These are phyloP conservation scores for Penicillium lividum DNA, from an alignment of 495 filamentous ascomycete species.

Conservation along the genomic window DNA sequence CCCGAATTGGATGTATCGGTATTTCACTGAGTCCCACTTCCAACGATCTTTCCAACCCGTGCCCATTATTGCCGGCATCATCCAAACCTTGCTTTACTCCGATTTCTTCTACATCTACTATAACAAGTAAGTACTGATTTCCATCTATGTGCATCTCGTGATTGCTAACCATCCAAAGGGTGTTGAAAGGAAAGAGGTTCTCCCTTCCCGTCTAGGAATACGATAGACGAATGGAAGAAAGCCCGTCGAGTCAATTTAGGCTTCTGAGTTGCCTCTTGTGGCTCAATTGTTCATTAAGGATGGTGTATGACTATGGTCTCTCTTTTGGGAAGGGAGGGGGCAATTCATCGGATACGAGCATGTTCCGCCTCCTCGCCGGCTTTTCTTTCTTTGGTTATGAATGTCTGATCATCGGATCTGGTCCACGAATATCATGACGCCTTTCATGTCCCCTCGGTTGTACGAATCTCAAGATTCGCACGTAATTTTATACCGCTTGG, in stretches of 20 bases:
- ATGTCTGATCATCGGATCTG: conserved; percentile 5
- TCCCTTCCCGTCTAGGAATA: conserved; percentile 71
- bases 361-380: not conserved
- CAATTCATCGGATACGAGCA: not conserved
- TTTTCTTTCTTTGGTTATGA: not conserved
- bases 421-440: conserved; percentile 3
- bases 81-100: conserved; percentile 94
- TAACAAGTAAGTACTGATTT: conserved; percentile 64
- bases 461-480: not conserved
- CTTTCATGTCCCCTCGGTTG: not conserved
- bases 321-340: not conserved
- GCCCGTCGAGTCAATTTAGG: not conserved
- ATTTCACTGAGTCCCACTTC: conserved; percentile 59
- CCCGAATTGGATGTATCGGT: conserved; percentile 95
- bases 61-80: conserved; percentile 79
- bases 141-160: conserved; percentile 5
- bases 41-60: conserved; percentile 72
- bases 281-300: not conserved
- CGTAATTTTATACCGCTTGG: not conserved
- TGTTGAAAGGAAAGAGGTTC: conserved; percentile 87
- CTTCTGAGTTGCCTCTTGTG: not conserved
- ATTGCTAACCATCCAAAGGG: conserved; percentile 36
- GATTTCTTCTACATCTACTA: conserved; percentile 99
- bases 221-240: not conserved
- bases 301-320: not conserved